phyloP scores from a whole-genome alignment of 1,284 basidiomycete genomes.

The Malassezia yamatoensis region DNA sequence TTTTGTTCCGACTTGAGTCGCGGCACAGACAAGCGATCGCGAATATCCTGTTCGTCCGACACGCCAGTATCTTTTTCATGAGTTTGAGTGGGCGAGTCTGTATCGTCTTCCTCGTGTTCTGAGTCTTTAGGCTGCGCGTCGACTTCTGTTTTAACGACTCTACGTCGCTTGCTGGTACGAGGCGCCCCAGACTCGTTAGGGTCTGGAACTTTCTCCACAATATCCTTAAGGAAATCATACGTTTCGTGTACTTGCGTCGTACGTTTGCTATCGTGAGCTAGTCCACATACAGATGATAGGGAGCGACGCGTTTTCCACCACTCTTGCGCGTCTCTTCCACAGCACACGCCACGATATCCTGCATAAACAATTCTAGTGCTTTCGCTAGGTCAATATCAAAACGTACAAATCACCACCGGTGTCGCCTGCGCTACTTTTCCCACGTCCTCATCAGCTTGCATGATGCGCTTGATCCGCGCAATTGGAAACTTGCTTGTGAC shows the following conservation, averaged over 20 bases:
- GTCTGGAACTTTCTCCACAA: slow-evolving; percentile 80
- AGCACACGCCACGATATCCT: slow-evolving; percentile 71
- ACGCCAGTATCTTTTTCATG: too few species aligned
- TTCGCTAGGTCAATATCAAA: slow-evolving; percentile 60
- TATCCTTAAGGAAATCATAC: slow-evolving; percentile 90
- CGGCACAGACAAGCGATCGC: too few species aligned
- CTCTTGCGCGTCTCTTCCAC: slow-evolving; percentile 69
- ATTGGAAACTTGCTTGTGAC: slow-evolving; percentile 43
- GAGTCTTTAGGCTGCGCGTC: background rate
- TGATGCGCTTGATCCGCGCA: slow-evolving; percentile 96
- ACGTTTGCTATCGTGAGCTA: slow-evolving; percentile 62
- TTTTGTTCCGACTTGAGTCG: too few species aligned
- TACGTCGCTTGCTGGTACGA: slow-evolving; percentile 27
- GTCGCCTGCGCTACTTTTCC: slow-evolving; percentile 97
- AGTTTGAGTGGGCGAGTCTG: too few species aligned
- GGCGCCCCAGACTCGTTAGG: slow-evolving; percentile 53
- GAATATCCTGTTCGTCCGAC: too few species aligned
- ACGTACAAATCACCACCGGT: slow-evolving; percentile 90
- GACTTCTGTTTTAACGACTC: slow-evolving; percentile 12
- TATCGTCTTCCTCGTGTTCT: too few species aligned
- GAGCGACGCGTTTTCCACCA: slow-evolving; percentile 80
- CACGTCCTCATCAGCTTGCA: slow-evolving; percentile 99
- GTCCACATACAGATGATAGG: slow-evolving; percentile 76
- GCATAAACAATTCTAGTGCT: slow-evolving; percentile 86
- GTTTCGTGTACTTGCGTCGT: slow-evolving; percentile 77